A percentile compares a stretch with the other conserved stretches of the same genome.
Conservation (phyloP, 805 yeast genomes). For the Yamadazyma tumulicola region DNA sequence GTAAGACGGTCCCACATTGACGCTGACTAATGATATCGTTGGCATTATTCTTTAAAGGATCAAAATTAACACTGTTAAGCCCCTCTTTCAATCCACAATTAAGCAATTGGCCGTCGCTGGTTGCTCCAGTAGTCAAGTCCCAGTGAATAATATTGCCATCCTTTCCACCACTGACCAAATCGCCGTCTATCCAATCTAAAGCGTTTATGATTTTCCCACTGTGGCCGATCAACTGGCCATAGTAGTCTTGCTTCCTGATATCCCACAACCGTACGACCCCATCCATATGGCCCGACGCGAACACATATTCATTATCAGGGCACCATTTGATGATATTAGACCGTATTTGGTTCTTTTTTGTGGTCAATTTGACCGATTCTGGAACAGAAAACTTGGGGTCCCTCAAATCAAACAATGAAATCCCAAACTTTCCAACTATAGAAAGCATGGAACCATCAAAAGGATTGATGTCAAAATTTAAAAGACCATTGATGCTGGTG, state of each 20-base stretch:
- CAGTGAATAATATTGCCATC: slow-evolving; percentile 71
- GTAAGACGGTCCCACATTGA: slow-evolving; percentile 62
- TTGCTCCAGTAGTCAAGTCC: slow-evolving; percentile 43
- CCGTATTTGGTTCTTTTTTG: slow-evolving; percentile 17
- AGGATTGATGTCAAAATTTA: slow-evolving; percentile 48
- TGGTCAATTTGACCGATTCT: slow-evolving; percentile 11
- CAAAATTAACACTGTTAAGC: slow-evolving; percentile 36
- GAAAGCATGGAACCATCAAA: slow-evolving; percentile 53
- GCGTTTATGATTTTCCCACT: slow-evolving; percentile 46
- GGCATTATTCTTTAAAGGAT: slow-evolving; percentile 27
- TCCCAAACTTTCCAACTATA: slow-evolving; percentile 67
- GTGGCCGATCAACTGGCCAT: slow-evolving; percentile 55
- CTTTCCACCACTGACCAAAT: slow-evolving; percentile 55
- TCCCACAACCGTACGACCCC: slow-evolving; percentile 71
- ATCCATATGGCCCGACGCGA: slow-evolving; percentile 63
- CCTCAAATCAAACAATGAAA: slow-evolving; percentile 71
- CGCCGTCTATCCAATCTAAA: slow-evolving; percentile 57
- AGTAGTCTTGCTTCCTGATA: slow-evolving; percentile 56
- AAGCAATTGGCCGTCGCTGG: slow-evolving; percentile 10
- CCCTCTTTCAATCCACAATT: slow-evolving; percentile 48
- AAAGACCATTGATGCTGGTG: slow-evolving; percentile 48
- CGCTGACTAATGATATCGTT: slow-evolving; percentile 33
- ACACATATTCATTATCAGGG: slow-evolving; percentile 51
- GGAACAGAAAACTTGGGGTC: slow-evolving; percentile 40
- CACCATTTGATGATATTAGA: slow-evolving; percentile 61